Conservation (phyloP, 1,284 basidiomycete species). For the Moesziomyces aphidis region DNA sequence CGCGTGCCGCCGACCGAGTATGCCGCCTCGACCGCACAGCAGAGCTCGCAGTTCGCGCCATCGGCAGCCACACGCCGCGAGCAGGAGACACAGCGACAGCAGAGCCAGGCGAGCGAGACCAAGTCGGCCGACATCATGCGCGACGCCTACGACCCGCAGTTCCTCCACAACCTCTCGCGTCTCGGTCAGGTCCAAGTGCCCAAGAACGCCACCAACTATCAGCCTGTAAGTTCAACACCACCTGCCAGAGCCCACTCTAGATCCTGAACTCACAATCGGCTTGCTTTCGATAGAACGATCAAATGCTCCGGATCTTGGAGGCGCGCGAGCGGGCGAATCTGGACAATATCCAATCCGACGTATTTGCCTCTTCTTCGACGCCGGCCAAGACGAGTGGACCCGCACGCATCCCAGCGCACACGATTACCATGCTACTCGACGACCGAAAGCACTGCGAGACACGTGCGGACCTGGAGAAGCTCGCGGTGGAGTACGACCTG, state of each 20-base stretch:
- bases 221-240: constrained; percentile 22
- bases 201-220: constrained; percentile 44
- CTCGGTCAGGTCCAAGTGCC: constrained; percentile 48
- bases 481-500: constrained; percentile 52
- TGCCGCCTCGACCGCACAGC: constrained; percentile 20
- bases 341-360: constrained; percentile 15
- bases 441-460: constrained; percentile 51
- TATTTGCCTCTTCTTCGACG: constrained; percentile 1
- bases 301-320: constrained; percentile 52
- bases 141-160: constrained; percentile 50
- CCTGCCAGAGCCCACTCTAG: too few relatives aligned
- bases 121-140: constrained; percentile 50
- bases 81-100: constrained; percentile 32
- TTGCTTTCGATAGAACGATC: constrained; percentile 26
- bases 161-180: constrained; percentile 42
- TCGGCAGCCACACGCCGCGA: constrained; percentile 22
- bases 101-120: constrained; percentile 37
- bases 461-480: constrained; percentile 32
- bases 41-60: constrained; percentile 25
- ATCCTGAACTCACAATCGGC: too few relatives aligned
- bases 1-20: constrained; percentile 25
- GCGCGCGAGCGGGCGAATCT: constrained; percentile 36
- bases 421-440: constrained; percentile 41
- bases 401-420: constrained; percentile 33
- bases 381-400: constrained; percentile 1